These are phyloP conservation scores for Colletotrichum tabaci DNA, from an alignment of 2,329 filamentous ascomycete genomes.

Conservation along the genomic window DNA sequence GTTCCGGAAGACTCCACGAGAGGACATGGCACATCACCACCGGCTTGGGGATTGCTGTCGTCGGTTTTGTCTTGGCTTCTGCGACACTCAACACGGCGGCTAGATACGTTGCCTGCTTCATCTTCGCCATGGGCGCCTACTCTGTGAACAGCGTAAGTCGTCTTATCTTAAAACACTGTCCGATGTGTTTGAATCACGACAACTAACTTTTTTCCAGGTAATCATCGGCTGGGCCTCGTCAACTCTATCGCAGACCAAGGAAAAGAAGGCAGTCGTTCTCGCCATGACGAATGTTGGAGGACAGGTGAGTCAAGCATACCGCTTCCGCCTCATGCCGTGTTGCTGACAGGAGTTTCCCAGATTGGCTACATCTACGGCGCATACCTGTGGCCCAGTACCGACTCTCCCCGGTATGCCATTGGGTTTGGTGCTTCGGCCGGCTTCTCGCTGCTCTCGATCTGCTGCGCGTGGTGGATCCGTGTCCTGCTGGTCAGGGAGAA, in stretches of 20 bases:
- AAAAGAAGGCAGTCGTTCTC: conserved; percentile 63
- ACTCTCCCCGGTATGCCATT: conserved; percentile 61
- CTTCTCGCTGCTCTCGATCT: conserved; percentile 55
- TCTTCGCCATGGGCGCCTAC: conserved; percentile 60
- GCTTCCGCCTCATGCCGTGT: neutral
- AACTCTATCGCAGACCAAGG: conserved; percentile 62
- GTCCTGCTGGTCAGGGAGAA: conserved; percentile 59
- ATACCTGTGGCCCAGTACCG: conserved; percentile 63
- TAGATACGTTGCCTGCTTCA: conserved; percentile 59
- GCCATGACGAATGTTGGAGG: conserved; percentile 65
- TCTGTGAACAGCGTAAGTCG: conserved; percentile 49
- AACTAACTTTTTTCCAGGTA: conserved; percentile 50
- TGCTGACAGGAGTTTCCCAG: conserved; percentile 35
- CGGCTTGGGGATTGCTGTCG: conserved; percentile 57
- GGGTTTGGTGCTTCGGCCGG: conserved; percentile 61
- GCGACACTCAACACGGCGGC: conserved; percentile 55
- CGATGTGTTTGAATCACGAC: rapidly evolving
- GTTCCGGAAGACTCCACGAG: conserved; percentile 63
- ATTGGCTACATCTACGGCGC: conserved; percentile 66
- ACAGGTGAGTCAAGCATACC: conserved; percentile 42
- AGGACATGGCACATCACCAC: conserved; percentile 65
- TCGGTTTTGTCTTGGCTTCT: conserved; percentile 59
- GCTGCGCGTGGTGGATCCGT: conserved; percentile 60
- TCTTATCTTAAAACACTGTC: neutral
- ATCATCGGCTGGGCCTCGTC: conserved; percentile 63